Conservation (phyloP, 116 monocot species). For the Papilionanthe hybrid region DNA sequence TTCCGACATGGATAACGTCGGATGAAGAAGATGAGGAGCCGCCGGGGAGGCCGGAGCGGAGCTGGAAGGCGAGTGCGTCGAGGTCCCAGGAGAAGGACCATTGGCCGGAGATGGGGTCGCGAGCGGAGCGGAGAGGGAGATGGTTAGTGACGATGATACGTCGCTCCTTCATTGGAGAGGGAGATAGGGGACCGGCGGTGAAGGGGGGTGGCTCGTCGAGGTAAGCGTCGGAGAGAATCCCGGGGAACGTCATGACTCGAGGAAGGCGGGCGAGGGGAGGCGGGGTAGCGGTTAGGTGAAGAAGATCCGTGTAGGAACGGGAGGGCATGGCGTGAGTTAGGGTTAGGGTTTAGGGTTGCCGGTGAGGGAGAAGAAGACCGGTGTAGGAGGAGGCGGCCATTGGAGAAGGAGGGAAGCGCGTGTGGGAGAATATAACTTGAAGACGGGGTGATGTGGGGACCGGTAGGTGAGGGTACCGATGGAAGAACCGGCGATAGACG, state of each 20-base stretch:
- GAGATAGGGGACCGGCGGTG: not conserved
- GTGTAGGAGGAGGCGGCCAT: not conserved
- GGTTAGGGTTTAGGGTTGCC: slow-evolving; percentile 9
- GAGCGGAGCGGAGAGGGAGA: slow-evolving; percentile 30
- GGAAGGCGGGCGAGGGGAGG: slow-evolving; percentile 20
- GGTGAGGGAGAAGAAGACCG: not conserved
- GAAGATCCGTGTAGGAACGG: slow-evolving; percentile 29
- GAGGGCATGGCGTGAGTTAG: slow-evolving; percentile 23
- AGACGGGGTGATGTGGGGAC: not conserved
- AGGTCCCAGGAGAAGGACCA: slow-evolving; percentile 35
- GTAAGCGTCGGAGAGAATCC: not conserved
- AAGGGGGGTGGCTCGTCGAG: not conserved
- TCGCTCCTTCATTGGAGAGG: slow-evolving; percentile 17
- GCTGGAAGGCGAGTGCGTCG: slow-evolving; percentile 33
- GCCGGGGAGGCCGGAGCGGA: slow-evolving; percentile 31
- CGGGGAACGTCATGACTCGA: slow-evolving; percentile 24
- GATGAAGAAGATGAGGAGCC: not conserved
- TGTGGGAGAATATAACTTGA: not conserved
- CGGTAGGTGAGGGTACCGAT: not conserved
- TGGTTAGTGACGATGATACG: slow-evolving; percentile 38
- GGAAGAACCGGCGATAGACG: not conserved
- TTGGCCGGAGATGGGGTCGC: slow-evolving; percentile 20
- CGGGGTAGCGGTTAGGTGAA: slow-evolving; percentile 10
- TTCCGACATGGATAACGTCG: slow-evolving; percentile 34
- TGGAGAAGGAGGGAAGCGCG: not conserved